phyloP scores from a whole-genome alignment of 1,284 basidiomycete genomes.

The Marasmius sp. region DNA sequence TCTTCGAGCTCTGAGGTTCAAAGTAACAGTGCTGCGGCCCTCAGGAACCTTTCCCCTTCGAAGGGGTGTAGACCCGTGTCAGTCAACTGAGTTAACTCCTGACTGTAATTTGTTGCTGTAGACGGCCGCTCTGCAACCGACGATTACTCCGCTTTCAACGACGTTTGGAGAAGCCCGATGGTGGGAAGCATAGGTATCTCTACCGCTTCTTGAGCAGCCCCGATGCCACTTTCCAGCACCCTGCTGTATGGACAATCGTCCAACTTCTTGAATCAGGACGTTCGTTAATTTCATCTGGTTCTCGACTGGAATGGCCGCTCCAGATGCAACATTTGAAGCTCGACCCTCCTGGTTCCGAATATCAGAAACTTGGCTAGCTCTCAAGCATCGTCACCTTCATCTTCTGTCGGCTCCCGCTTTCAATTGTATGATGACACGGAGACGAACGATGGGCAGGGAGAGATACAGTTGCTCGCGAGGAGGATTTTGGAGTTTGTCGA shows the following conservation, averaged over 20 bases:
- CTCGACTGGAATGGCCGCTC: constrained; percentile 6
- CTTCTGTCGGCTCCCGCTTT: constrained; percentile 73
- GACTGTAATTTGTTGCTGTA: constrained; percentile 25
- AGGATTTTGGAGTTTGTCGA: constrained; percentile 88
- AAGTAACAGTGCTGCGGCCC: constrained; percentile 96
- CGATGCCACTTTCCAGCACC: constrained; percentile 99
- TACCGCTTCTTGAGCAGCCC: constrained; percentile 92
- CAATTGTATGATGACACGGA: constrained; percentile 82
- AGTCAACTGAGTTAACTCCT: background rate
- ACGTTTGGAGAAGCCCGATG: constrained; percentile 97
- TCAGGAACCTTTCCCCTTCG: constrained; percentile 97
- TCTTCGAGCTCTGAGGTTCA: constrained; percentile 98
- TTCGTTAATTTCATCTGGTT: constrained; percentile 28
- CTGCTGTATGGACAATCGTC: constrained; percentile 98
- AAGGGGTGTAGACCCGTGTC: constrained; percentile 54
- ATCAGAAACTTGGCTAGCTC: constrained; percentile 81
- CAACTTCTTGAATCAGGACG: constrained; percentile 94
- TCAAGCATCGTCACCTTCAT: constrained; percentile 68
- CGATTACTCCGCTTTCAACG: constrained; percentile 97
- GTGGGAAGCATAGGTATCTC: constrained; percentile 94
- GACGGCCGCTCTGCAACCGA: constrained; percentile 81
- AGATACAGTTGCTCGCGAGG: constrained; percentile 83
- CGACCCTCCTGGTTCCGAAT: constrained; percentile 78
- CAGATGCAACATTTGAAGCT: constrained; percentile 88
- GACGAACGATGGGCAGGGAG: constrained; percentile 77